Evolutionary conservation across 306 rosid species (phyloP).

Genomic region (Morella rubra): DNA sequence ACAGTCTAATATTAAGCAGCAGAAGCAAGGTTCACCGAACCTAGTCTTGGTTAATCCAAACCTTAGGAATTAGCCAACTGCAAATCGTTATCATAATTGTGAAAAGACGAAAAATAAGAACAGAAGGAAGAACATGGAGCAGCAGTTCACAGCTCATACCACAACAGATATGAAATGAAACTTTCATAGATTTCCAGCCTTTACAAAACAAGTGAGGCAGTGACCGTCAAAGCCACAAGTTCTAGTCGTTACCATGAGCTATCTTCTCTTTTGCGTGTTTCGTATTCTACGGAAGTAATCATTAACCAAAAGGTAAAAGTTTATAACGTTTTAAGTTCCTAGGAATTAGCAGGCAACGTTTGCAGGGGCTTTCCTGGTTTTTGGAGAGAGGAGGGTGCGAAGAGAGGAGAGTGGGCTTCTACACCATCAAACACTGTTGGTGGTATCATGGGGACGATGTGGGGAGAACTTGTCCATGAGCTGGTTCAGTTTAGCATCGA

Average conservation of each 20-base stretch:
- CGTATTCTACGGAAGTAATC: background rate
- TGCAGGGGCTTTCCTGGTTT: background rate
- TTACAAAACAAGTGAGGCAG: background rate
- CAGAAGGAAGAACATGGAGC: no score
- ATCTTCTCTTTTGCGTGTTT: background rate
- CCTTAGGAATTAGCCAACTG: constrained; percentile 48
- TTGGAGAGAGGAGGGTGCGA: background rate
- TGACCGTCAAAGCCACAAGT: background rate
- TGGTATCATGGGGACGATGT: constrained; percentile 5
- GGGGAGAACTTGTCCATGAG: constrained; percentile 68
- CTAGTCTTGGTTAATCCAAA: no score
- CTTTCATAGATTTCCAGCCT: no score
- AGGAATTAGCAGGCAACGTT: background rate
- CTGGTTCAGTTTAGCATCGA: constrained; percentile 37
- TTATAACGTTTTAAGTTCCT: background rate
- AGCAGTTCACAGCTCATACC: no score
- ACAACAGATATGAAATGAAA: no score
- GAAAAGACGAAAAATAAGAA: no score
- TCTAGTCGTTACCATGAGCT: background rate
- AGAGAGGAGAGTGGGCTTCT: background rate
- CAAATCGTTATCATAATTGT: no score
- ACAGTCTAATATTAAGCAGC: no score
- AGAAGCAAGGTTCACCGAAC: no score
- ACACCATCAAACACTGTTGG: constrained; percentile 1
- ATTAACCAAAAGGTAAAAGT: background rate